phyloP scores from a whole-genome alignment of 164 flowering plant genomes.

The Vitis labrusca region DNA sequence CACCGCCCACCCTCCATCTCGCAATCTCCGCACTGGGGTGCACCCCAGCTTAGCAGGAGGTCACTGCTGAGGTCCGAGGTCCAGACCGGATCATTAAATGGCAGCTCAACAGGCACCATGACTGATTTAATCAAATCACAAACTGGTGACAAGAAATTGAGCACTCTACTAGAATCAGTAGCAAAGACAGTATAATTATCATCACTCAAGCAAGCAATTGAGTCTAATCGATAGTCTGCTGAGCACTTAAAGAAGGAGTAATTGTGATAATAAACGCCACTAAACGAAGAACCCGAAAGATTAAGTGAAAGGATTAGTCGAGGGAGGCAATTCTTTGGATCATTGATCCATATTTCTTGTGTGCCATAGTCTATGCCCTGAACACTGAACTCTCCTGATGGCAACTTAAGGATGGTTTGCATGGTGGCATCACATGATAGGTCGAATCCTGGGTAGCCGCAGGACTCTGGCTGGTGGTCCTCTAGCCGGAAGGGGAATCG shows the following conservation, averaged over 20 bases:
- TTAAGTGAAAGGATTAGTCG: conserved; percentile 25
- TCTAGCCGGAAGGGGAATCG: too few relatives aligned
- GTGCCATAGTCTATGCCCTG: conserved; percentile 34
- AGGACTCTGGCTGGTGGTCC: too few relatives aligned
- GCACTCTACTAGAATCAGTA: conserved; percentile 10
- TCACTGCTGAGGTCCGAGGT: conserved; percentile 31
- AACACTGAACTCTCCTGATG: conserved; percentile 33
- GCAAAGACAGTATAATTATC: conserved; percentile 22
- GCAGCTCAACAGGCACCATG: conserved; percentile 28
- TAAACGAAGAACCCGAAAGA: conserved; percentile 39
- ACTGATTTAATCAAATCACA: conserved; percentile 10
- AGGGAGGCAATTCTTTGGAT: conserved; percentile 39
- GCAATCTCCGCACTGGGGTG: conserved; percentile 32
- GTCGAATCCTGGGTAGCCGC: conserved; percentile 47
- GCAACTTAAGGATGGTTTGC: conserved; percentile 24
- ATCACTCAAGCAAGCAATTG: conserved; percentile 34
- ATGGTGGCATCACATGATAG: conserved; percentile 22
- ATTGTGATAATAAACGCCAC: background rate
- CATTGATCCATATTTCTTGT: conserved; percentile 39
- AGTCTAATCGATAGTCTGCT: conserved; percentile 8
- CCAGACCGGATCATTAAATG: conserved; percentile 19
- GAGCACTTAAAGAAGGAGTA: conserved; percentile 42
- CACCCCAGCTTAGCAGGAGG: conserved; percentile 28
- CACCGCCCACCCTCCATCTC: conserved; percentile 32
- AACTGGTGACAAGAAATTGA: background rate